phyloP scores from a whole-genome alignment of 2,329 filamentous ascomycete genomes.

The Diaporthe citrichinensis region DNA sequence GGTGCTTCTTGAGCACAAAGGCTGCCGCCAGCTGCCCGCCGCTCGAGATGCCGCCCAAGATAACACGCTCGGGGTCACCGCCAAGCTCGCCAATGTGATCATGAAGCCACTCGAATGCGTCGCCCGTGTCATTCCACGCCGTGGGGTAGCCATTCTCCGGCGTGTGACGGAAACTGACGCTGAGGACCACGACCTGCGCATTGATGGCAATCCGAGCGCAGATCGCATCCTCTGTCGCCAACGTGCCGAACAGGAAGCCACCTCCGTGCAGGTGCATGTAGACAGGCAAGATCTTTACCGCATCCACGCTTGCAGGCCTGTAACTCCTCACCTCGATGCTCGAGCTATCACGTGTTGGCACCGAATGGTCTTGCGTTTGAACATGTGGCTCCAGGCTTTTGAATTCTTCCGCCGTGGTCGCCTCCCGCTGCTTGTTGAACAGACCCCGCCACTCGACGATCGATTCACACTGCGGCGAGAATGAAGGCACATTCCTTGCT shows the following conservation, averaged over 20 bases:
- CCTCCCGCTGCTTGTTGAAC: slow-evolving; percentile 32
- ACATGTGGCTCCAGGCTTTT: slow-evolving; percentile 43
- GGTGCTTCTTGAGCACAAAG: slow-evolving; percentile 53
- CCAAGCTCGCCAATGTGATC: slow-evolving; percentile 55
- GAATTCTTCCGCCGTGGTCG: slow-evolving; percentile 42
- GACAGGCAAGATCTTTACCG: slow-evolving; percentile 58
- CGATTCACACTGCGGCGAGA: slow-evolving; percentile 14
- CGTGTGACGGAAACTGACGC: slow-evolving; percentile 72
- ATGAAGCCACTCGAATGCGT: slow-evolving; percentile 69
- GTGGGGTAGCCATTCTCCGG: slow-evolving; percentile 67
- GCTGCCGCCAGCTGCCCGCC: slow-evolving; percentile 56
- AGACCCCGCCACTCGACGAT: slow-evolving; percentile 17
- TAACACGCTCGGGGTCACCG: slow-evolving; percentile 53
- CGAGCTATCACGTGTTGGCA: slow-evolving; percentile 60
- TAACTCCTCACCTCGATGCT: slow-evolving; percentile 62
- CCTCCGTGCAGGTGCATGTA: slow-evolving; percentile 69
- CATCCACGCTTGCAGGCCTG: slow-evolving; percentile 52
- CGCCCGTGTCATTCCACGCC: slow-evolving; percentile 66
- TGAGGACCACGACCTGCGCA: slow-evolving; percentile 61
- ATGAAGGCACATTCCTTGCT: not conserved
- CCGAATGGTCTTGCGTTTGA: slow-evolving; percentile 52
- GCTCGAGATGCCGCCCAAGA: slow-evolving; percentile 61
- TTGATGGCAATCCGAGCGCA: slow-evolving; percentile 63
- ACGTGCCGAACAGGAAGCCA: slow-evolving; percentile 69
- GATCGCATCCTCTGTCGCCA: slow-evolving; percentile 65